Percentiles rank a stretch among this genome's conserved stretches.
Evolutionary conservation across 1,284 basidiomycete genomes (phyloP).

Genomic region (Grifola frondosa): DNA sequence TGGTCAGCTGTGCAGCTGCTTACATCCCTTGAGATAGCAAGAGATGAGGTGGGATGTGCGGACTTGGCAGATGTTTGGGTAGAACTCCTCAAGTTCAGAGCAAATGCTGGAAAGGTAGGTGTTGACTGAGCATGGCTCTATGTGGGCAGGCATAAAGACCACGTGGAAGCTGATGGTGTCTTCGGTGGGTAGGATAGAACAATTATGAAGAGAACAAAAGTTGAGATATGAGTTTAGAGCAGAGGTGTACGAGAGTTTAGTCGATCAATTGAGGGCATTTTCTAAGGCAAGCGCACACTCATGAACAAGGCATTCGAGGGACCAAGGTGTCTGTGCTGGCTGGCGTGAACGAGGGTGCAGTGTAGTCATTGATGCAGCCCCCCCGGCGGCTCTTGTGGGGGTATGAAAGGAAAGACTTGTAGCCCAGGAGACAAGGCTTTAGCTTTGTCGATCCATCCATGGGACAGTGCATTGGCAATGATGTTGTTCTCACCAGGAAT

Average conservation of each 20-base stretch:
- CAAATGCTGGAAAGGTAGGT: slow-evolving; percentile 43
- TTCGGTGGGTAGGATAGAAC: slow-evolving; percentile 32
- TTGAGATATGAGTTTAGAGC: slow-evolving; percentile 38
- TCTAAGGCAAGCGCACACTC: slow-evolving; percentile 35
- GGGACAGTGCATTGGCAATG: too few relatives aligned
- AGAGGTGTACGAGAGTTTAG: slow-evolving; percentile 31
- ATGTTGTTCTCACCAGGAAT: too few relatives aligned
- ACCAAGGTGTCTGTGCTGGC: slow-evolving; percentile 30
- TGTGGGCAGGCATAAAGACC: slow-evolving; percentile 39
- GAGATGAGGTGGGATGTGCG: slow-evolving; percentile 30
- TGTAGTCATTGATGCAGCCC: too few relatives aligned
- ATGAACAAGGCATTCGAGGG: slow-evolving; percentile 28
- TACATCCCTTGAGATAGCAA: slow-evolving; percentile 33
- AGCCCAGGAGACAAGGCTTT: too few relatives aligned
- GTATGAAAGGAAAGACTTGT: slow-evolving; percentile 15
- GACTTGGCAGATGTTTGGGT: slow-evolving; percentile 30
- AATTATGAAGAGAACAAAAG: slow-evolving; percentile 34
- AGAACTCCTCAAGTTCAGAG: slow-evolving; percentile 35
- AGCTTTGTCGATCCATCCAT: too few relatives aligned
- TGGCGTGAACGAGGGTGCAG: slow-evolving; percentile 26
- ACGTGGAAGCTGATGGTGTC: slow-evolving; percentile 37
- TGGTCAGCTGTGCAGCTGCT: too few relatives aligned
- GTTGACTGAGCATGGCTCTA: slow-evolving; percentile 35
- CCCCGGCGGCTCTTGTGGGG: neutral
- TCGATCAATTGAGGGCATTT: slow-evolving; percentile 29